These are phyloP conservation scores for Trypanosoma lewisi DNA, from an alignment of 208 protist genomes.

Conservation along the genomic window DNA sequence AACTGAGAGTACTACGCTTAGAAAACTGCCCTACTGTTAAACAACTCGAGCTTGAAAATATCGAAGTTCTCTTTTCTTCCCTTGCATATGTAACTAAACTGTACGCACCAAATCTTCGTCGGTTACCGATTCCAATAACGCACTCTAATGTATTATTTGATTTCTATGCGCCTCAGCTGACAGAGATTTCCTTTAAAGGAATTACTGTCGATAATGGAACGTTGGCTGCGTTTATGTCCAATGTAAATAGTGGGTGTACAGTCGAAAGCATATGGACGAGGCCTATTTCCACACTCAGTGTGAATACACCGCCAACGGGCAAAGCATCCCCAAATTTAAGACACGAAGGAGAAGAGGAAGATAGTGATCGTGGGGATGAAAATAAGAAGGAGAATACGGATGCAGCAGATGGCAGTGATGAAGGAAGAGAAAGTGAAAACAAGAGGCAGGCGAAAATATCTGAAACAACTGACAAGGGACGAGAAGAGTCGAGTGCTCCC, in stretches of 20 bases:
- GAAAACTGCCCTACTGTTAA: constrained; percentile 35
- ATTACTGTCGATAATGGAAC: constrained; percentile 28
- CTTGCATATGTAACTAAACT: constrained; percentile 29
- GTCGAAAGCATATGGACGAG: background rate
- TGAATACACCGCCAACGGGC: background rate
- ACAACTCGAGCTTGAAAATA: constrained; percentile 18
- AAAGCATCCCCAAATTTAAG: too few relatives aligned
- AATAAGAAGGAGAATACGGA: background rate
- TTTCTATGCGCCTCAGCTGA: constrained; percentile 29
- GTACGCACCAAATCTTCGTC: constrained; percentile 23
- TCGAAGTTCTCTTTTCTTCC: constrained; percentile 35
- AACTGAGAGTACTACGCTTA: constrained; percentile 25
- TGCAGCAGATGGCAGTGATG: background rate
- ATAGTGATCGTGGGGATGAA: background rate
- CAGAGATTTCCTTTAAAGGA: constrained; percentile 26
- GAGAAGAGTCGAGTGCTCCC: too few relatives aligned
- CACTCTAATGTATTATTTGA: constrained; percentile 27
- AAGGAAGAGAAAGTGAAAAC: background rate
- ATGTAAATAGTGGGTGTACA: background rate
- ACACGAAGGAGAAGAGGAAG: constrained; percentile 12
- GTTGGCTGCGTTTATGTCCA: constrained; percentile 18
- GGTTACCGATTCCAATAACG: constrained; percentile 26
- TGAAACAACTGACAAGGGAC: too few relatives aligned
- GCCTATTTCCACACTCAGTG: background rate
- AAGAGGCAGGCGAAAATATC: background rate